A percentile compares a stretch with the other conserved stretches of the same genome.
phyloP scores from a whole-genome alignment of 257 asterid genomes.

The Nicotiana noctiflora region DNA sequence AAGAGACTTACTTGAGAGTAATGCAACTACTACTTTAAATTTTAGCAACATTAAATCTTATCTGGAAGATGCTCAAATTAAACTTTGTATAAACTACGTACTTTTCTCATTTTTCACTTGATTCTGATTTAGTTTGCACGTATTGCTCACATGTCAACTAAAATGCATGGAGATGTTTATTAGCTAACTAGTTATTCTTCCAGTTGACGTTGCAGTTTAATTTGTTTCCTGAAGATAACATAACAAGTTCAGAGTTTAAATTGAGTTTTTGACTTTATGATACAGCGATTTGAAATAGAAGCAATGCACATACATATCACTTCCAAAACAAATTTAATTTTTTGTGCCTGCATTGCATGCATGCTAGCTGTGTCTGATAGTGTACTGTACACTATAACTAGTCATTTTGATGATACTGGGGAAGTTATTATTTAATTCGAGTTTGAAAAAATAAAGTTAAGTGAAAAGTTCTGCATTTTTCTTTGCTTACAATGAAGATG shows the following conservation, averaged over 20 bases:
- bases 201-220: not conserved
- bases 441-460: too few species aligned
- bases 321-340: not conserved
- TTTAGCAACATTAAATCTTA: not conserved
- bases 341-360: too few species aligned
- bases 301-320: not conserved
- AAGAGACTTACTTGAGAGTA: too few species aligned
- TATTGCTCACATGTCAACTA: not conserved
- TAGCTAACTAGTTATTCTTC: not conserved
- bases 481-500: not conserved
- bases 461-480: not conserved
- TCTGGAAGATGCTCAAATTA: not conserved
- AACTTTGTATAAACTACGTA: not conserved
- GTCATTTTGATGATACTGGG: not conserved
- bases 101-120: not conserved
- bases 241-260: not conserved
- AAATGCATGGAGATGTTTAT: not conserved
- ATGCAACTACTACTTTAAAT: too few species aligned
- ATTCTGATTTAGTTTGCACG: not conserved
- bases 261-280: not conserved
- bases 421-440: too few species aligned
- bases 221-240: not conserved
- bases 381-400: not conserved
- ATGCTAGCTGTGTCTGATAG: not conserved
- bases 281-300: not conserved